Percentiles rank a stretch among this genome's conserved stretches.
phyloP scores from a whole-genome alignment of 805 yeast genomes.

The Jamesozyma hellenica region DNA sequence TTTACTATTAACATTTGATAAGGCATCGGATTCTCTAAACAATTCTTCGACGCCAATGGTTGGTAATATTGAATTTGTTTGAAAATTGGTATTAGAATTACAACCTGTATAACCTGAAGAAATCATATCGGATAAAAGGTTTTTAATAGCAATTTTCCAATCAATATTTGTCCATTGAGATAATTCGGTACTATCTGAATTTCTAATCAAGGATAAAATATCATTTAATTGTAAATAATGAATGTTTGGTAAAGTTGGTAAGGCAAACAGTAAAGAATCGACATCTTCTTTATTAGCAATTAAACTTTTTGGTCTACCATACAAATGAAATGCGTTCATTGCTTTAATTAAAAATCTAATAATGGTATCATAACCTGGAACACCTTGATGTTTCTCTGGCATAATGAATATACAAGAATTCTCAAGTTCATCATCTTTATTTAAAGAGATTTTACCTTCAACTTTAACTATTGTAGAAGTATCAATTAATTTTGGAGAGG shows the following conservation, averaged over 20 bases:
- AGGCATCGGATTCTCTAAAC: conserved; percentile 11
- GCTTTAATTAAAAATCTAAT: conserved; percentile 59
- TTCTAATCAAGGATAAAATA: conserved; percentile 32
- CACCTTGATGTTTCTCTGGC: conserved; percentile 67
- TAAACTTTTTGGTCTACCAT: conserved; percentile 63
- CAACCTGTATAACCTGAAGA: conserved; percentile 63
- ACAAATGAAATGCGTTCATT: conserved; percentile 57
- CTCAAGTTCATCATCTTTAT: conserved; percentile 38
- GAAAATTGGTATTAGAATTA: conserved; percentile 53
- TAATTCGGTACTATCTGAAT: conserved; percentile 22
- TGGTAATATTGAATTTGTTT: conserved; percentile 49
- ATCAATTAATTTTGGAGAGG: conserved; percentile 69
- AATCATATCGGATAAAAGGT: conserved; percentile 42
- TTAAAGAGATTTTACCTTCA: conserved; percentile 67
- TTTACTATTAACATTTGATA: not conserved
- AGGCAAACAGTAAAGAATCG: conserved; percentile 52
- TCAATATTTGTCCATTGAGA: conserved; percentile 45
- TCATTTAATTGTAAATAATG: conserved; percentile 54
- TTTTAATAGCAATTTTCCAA: conserved; percentile 51
- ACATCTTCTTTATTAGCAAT: conserved; percentile 46
- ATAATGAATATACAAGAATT: conserved; percentile 43
- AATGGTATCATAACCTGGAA: conserved; percentile 62
- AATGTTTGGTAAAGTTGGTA: conserved; percentile 64
- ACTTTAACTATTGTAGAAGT: conserved; percentile 79
- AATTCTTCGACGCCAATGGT: conserved; percentile 31